Conservation (phyloP, 2,329 filamentous ascomycete species). For the Graphilbum sp. region DNA sequence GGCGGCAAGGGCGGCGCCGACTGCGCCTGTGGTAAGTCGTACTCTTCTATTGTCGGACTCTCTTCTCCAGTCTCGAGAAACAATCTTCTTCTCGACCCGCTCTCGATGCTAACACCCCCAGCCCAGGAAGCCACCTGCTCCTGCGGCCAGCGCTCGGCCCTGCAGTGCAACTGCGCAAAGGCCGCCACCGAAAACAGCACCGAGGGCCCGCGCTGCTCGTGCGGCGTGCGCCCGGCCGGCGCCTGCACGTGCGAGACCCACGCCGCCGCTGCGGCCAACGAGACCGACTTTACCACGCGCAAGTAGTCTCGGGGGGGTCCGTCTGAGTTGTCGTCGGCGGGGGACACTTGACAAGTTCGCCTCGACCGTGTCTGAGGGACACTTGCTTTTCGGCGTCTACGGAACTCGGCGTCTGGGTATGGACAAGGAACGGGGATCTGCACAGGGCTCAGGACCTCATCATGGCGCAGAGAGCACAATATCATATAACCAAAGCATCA, state of each 20-base stretch:
- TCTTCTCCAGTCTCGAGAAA: neutral
- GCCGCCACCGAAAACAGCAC: conserved; percentile 58
- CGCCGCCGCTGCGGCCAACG: conserved; percentile 40
- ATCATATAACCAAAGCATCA: too few species aligned
- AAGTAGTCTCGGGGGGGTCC: too few species aligned
- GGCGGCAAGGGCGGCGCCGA: conserved; percentile 33
- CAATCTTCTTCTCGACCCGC: neutral
- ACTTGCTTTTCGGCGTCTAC: too few species aligned
- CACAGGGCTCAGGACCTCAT: too few species aligned
- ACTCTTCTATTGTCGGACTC: too few species aligned
- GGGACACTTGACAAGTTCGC: too few species aligned
- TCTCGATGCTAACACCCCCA: conserved; percentile 14
- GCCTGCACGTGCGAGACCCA: conserved; percentile 73
- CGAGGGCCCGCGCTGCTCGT: conserved; percentile 62
- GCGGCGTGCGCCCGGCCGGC: conserved; percentile 63
- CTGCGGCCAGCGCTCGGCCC: conserved; percentile 74
- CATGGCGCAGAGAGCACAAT: too few species aligned
- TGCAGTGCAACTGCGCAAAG: conserved; percentile 75
- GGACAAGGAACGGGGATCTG: too few species aligned
- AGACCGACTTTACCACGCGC: conserved; percentile 79
- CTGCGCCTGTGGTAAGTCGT: conserved; percentile 40
- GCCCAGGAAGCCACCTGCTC: conserved; percentile 60
- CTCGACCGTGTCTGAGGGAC: too few species aligned
- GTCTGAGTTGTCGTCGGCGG: too few species aligned
- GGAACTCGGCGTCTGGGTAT: too few species aligned